Evolutionary conservation across 2,329 filamentous ascomycete genomes (phyloP), one percentile per base, ranked within the genome.

Genomic region (Pestalotiopsis sp.): DNA sequence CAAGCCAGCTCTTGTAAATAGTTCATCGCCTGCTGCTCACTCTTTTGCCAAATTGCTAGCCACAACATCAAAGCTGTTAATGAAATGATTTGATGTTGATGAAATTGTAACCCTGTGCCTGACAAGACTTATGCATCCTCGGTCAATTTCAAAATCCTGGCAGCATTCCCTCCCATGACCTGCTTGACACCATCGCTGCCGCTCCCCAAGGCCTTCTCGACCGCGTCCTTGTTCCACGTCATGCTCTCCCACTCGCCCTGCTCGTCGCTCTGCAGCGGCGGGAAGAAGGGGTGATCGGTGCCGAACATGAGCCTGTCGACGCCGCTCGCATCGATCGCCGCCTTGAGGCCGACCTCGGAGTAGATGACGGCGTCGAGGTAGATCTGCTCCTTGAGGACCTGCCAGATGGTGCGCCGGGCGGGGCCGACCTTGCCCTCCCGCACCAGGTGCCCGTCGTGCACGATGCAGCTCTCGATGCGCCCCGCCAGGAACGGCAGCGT

Each of bases 291-390:
- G 78, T 95, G 92, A 77, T 95, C 93, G 0, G 92, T 95, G 31
- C 92, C 93, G 80, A 95, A 95, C 84, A 95, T 87, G 65, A 95
- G 80, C 69, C 92, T 85, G 73, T 94, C 92, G 0, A 84, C 83
- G 0, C 92, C 92, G 69, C 86, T 87, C 0, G 91, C 91, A 25
- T 90, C 87, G 2, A 93, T 85, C 0, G 93, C 93, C 1, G 92
- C 91, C 73, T 87, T 90, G 68, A 95, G 78, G 0, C 92, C 92
- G 11, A 93, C 89, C 61, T 92, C 89, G 0, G 91, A 93, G 79
- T 96, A 94, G 6, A 97, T 88, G 14, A 97, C 94, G 0, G 94
- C 94, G 80, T 97, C 94, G 1, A 98, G 86, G 77, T 94, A 96
- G 60, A 97, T 88, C 81, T 97, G 96, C 71, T 89, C 90, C 73